phyloP scores from a whole-genome alignment of 768 basidiomycete species.

The Lactarius indigo region DNA sequence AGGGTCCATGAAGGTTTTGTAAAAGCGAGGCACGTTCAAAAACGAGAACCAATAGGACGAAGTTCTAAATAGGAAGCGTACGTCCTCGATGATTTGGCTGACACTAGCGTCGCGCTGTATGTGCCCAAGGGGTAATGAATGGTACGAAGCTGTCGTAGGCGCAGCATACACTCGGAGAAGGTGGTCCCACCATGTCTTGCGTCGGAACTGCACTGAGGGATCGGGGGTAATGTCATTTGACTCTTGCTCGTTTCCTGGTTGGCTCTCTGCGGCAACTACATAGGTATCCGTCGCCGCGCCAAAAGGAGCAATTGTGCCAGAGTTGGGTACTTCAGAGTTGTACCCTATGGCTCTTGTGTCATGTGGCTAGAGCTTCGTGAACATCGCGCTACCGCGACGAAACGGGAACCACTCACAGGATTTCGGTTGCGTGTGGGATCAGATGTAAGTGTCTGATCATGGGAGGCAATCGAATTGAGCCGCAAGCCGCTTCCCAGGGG shows the following conservation, averaged over 20 bases:
- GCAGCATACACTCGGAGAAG: constrained; percentile 51
- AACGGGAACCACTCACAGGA: background rate
- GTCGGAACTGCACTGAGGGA: constrained; percentile 63
- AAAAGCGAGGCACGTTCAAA: constrained; percentile 67
- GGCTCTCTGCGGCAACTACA: background rate
- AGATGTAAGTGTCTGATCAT: background rate
- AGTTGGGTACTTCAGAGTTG: background rate
- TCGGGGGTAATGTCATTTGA: constrained; percentile 34
- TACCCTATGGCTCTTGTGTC: background rate
- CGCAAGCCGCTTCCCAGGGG: background rate
- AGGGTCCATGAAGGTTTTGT: constrained; percentile 56
- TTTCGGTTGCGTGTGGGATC: background rate
- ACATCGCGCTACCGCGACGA: background rate
- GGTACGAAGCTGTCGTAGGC: constrained; percentile 2
- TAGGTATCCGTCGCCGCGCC: background rate
- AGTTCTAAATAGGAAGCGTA: constrained; percentile 59
- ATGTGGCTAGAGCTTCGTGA: constrained; percentile 1
- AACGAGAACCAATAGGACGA: constrained; percentile 75
- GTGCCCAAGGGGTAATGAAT: constrained; percentile 30
- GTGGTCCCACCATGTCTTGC: constrained; percentile 79
- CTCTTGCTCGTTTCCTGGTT: constrained; percentile 15
- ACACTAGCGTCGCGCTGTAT: constrained; percentile 46
- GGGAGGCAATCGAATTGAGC: background rate
- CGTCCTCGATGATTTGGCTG: constrained; percentile 47
- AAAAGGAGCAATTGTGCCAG: background rate